Evolutionary conservation across 345 rosid species (phyloP).

Genomic region (Gossypium bickii): DNA sequence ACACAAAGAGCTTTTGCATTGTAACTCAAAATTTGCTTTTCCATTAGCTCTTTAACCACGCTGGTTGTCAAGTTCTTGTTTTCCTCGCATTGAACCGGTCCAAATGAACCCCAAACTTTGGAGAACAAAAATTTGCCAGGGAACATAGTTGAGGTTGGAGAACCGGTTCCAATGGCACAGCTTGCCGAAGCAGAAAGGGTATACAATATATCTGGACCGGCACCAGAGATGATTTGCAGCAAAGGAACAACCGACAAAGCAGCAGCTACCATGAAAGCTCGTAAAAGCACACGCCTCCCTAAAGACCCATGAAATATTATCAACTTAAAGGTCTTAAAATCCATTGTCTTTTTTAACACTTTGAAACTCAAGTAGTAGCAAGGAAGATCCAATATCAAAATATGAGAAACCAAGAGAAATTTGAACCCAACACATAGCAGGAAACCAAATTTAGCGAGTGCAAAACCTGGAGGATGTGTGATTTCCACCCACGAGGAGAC

Average conservation of each 20-base stretch:
- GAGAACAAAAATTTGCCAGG: constrained; percentile 29
- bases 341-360: constrained; percentile 31
- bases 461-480: constrained; percentile 99
- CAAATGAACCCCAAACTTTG: constrained; percentile 41
- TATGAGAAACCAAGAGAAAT: constrained; percentile 28
- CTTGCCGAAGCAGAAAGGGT: constrained; percentile 24
- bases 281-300: constrained; percentile 58
- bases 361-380: background rate
- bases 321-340: constrained; percentile 39
- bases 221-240: constrained; percentile 42
- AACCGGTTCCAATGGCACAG: constrained; percentile 36
- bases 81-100: constrained; percentile 41
- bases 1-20: constrained; percentile 63
- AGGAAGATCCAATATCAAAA: constrained; percentile 9
- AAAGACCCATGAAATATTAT: constrained; percentile 45
- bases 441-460: constrained; percentile 51
- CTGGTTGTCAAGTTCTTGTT: constrained; percentile 39
- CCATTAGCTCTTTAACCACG: constrained; percentile 53
- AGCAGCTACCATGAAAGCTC: constrained; percentile 47
- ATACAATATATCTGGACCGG: constrained; percentile 30
- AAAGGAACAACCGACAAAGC: constrained; percentile 53
- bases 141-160: constrained; percentile 26
- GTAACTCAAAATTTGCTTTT: constrained; percentile 40
- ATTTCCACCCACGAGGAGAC: constrained; percentile 98
- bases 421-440: constrained; percentile 22